Evolutionary conservation across 2,329 filamentous ascomycete genomes (phyloP).

Genomic region (Penicillium sp.): DNA sequence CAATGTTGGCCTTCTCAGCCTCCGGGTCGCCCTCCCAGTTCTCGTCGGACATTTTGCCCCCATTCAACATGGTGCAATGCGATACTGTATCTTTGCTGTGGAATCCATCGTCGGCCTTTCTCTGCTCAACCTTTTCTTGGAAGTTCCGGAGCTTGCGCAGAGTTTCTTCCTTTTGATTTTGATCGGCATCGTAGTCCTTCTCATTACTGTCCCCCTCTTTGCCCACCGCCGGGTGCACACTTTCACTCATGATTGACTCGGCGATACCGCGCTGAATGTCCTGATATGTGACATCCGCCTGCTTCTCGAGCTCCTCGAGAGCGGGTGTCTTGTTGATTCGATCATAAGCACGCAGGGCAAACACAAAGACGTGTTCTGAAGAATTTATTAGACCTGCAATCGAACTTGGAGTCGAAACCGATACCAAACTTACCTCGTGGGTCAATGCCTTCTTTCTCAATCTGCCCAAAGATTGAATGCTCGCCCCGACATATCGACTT

Average conservation of each 20-base stretch:
- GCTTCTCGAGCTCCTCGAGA: conserved; percentile 72
- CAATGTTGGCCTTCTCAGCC: conserved; percentile 80
- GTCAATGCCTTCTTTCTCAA: conserved; percentile 71
- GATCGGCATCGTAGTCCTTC: conserved; percentile 36
- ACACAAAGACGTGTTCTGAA: conserved; percentile 78
- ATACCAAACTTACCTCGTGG: conserved; percentile 50
- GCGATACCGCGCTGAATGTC: conserved; percentile 85
- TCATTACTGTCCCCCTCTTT: conserved; percentile 49
- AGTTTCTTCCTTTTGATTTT: conserved; percentile 38
- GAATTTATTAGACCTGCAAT: neutral
- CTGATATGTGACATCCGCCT: conserved; percentile 79
- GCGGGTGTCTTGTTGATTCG: conserved; percentile 79
- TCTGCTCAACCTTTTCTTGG: conserved; percentile 43
- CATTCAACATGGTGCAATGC: conserved; percentile 76
- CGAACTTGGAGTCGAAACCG: too few species aligned
- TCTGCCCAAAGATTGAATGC: conserved; percentile 81
- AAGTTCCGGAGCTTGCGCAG: conserved; percentile 24
- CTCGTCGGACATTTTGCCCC: conserved; percentile 65
- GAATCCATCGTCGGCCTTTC: conserved; percentile 22
- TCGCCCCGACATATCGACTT: conserved; percentile 91
- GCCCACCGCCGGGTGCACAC: conserved; percentile 56
- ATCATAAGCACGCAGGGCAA: conserved; percentile 91
- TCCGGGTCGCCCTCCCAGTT: conserved; percentile 72
- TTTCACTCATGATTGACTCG: conserved; percentile 78
- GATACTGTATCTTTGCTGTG: conserved; percentile 59